These are phyloP conservation scores for Coemansia sp. DNA, from an alignment of 192 early-diverging fungal genomes.

Conservation along the genomic window DNA sequence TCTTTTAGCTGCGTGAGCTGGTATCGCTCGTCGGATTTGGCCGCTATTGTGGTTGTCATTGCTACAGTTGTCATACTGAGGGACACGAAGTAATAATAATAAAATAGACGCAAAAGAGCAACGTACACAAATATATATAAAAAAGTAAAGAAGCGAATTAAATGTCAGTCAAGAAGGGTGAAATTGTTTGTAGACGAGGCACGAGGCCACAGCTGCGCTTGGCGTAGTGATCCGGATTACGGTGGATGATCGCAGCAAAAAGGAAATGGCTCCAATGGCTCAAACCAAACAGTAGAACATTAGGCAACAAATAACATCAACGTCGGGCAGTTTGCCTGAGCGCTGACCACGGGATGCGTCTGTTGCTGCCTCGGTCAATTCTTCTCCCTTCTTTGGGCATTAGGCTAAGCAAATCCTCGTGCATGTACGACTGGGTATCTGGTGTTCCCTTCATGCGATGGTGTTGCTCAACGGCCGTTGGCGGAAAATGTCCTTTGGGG, in stretches of 20 bases:
- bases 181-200: neutral
- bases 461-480: slow-evolving; percentile 11
- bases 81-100: neutral
- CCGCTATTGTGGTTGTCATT: slow-evolving; percentile 6
- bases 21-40: slow-evolving; percentile 45
- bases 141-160: too few species aligned
- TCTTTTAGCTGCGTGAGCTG: slow-evolving; percentile 63
- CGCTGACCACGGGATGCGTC: neutral
- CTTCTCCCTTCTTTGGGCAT: neutral
- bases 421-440: neutral
- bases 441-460: slow-evolving; percentile 4
- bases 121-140: neutral
- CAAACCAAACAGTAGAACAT: neutral
- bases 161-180: neutral
- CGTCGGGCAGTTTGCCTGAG: neutral
- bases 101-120: neutral
- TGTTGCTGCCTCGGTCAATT: neutral
- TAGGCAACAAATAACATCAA: neutral
- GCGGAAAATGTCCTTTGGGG: slow-evolving; percentile 20
- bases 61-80: neutral
- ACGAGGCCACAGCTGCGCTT: neutral
- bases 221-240: neutral
- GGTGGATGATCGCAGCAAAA: neutral
- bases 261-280: neutral
- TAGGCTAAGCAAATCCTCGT: neutral